Percentiles rank a stretch among this genome's conserved stretches.
Evolutionary conservation across 331 rosid genomes (phyloP).

Genomic region (Cydonia oblonga): DNA sequence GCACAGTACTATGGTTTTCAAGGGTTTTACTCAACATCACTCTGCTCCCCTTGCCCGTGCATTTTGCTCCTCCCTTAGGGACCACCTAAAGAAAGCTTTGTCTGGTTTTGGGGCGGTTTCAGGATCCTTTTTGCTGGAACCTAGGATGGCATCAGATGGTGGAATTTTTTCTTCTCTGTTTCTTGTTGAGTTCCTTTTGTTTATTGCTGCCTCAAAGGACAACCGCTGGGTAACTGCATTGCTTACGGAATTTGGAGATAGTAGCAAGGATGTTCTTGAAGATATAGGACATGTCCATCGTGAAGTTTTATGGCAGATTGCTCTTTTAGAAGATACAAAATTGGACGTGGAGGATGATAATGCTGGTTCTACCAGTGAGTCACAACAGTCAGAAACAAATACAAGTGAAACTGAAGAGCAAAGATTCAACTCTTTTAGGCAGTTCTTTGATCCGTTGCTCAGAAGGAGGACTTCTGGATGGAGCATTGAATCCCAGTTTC

Average conservation of each 20-base stretch:
- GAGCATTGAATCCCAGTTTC: constrained; percentile 92
- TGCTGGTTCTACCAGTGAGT: constrained; percentile 52
- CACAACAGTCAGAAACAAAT: constrained; percentile 54
- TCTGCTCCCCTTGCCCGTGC: constrained; percentile 80
- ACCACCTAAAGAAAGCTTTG: constrained; percentile 74
- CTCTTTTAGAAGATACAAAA: constrained; percentile 75
- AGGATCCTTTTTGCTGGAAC: constrained; percentile 61
- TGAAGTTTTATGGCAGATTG: constrained; percentile 88
- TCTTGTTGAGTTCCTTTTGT: constrained; percentile 84
- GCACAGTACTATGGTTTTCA: constrained; percentile 98
- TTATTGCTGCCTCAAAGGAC: constrained; percentile 97
- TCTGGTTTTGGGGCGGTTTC: constrained; percentile 50
- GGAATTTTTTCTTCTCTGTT: constrained; percentile 64
- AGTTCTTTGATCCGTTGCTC: constrained; percentile 80
- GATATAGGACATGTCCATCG: constrained; percentile 81
- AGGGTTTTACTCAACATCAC: constrained; percentile 93
- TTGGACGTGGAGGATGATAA: constrained; percentile 55
- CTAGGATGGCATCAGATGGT: constrained; percentile 55
- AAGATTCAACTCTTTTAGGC: constrained; percentile 87
- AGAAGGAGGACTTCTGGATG: constrained; percentile 81
- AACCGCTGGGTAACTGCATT: constrained; percentile 88
- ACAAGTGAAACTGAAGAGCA: constrained; percentile 75
- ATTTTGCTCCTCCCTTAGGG: constrained; percentile 74
- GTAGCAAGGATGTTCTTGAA: constrained; percentile 79
- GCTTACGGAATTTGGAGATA: constrained; percentile 87